These are phyloP conservation scores for Xylaria palmicola DNA, from an alignment of 495 filamentous ascomycete species.

Conservation along the genomic window DNA sequence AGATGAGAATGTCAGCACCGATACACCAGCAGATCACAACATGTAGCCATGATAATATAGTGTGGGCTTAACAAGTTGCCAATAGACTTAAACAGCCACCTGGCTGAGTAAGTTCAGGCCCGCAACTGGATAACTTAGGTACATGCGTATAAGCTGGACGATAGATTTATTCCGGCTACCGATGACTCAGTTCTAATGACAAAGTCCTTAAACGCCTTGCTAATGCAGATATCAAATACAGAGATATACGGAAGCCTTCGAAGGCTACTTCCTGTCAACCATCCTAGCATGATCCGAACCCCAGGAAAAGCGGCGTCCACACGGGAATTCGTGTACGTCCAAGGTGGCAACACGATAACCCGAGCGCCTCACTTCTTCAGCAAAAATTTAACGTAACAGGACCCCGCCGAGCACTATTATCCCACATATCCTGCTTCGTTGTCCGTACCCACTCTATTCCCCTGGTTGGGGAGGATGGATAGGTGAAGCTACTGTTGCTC, in stretches of 20 bases:
- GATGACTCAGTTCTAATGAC: background rate
- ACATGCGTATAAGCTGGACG: no score
- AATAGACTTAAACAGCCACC: no score
- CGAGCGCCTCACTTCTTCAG: background rate
- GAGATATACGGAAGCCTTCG: background rate
- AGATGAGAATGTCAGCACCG: no score
- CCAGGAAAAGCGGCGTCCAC: background rate
- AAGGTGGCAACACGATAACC: background rate
- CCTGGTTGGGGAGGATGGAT: background rate
- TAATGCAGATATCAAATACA: background rate
- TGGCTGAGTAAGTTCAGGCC: no score
- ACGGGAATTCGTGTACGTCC: background rate
- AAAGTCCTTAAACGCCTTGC: conserved; percentile 4
- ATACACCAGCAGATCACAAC: no score
- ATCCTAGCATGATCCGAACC: background rate
- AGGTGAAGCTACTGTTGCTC: background rate
- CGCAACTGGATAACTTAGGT: no score
- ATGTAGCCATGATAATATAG: no score
- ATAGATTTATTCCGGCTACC: background rate
- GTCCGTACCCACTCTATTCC: background rate
- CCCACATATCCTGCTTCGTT: no score
- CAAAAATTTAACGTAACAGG: background rate
- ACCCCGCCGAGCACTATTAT: background rate
- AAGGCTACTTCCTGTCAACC: background rate
- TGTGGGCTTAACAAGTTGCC: no score